A percentile compares a stretch with the other conserved stretches of the same genome.
Evolutionary conservation across 768 basidiomycete species (phyloP).

Genomic region (Amanita rimosa): DNA sequence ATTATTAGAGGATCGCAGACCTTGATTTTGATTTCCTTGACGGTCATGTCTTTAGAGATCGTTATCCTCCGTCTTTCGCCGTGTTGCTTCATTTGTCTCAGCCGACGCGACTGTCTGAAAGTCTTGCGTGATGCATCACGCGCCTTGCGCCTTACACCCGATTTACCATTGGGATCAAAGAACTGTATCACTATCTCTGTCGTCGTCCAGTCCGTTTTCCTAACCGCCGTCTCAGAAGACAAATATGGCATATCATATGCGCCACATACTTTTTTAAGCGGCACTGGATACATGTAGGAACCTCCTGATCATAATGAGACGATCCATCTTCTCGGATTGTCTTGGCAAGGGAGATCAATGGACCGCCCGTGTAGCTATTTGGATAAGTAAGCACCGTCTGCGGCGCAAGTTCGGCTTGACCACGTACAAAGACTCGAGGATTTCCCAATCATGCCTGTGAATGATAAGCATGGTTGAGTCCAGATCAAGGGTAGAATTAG

Average conservation of each 20-base stretch:
- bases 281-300: conserved; percentile 51
- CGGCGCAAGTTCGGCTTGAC: not conserved
- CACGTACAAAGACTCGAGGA: conserved; percentile 41
- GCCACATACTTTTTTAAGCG: conserved; percentile 38
- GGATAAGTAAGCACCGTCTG: conserved; percentile 6
- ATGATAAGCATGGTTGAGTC: conserved; percentile 47
- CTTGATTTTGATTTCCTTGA: conserved; percentile 72
- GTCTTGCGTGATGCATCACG: conserved; percentile 22
- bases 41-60: conserved; percentile 52
- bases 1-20: conserved; percentile 25
- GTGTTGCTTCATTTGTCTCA: conserved; percentile 44
- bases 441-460: conserved; percentile 53
- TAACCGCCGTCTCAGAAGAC: conserved; percentile 12
- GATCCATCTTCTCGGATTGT: conserved; percentile 16
- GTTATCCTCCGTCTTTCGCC: conserved; percentile 39
- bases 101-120: conserved; percentile 60
- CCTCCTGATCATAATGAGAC: conserved; percentile 31
- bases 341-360: conserved; percentile 28
- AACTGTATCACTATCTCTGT: conserved; percentile 54
- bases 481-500: conserved; percentile 47
- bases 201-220: conserved; percentile 44
- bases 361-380: conserved; percentile 46
- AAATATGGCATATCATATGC: conserved; percentile 1
- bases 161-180: conserved; percentile 11
- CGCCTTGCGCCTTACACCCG: not conserved